Evolutionary conservation across 345 rosid genomes (phyloP).

Genomic region (Eutrema heterophyllum): DNA sequence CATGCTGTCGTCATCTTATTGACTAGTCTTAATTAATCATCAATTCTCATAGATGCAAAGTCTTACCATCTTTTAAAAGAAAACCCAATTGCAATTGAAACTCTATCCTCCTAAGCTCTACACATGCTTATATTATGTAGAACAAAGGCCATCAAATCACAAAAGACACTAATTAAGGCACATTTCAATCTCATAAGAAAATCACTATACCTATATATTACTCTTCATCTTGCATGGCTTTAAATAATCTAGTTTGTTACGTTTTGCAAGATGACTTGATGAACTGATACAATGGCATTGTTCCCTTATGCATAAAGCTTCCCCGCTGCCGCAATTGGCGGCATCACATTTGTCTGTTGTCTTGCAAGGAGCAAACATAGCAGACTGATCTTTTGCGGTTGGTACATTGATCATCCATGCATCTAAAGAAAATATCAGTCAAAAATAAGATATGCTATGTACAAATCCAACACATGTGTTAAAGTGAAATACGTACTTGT

Average conservation of each 20-base stretch:
- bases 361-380: neutral
- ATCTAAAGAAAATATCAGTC: neutral
- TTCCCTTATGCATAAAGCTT: slow-evolving; percentile 5
- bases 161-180: neutral
- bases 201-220: neutral
- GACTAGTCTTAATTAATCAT: too few species aligned
- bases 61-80: too few species aligned
- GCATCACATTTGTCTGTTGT: neutral
- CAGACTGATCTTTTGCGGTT: neutral
- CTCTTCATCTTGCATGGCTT: neutral
- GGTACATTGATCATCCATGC: neutral
- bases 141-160: neutral
- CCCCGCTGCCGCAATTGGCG: neutral
- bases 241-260: neutral
- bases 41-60: too few species aligned
- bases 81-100: too few species aligned
- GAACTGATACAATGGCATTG: neutral
- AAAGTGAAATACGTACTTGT: neutral
- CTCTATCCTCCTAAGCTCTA: neutral
- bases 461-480: neutral
- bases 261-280: neutral
- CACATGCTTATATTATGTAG: neutral
- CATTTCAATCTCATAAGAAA: neutral
- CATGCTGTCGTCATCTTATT: too few species aligned
- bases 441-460: neutral